Base-by-base conservation (phyloP, 352 stramenopile species). In the Globisporangium iwayamae region DNA sequence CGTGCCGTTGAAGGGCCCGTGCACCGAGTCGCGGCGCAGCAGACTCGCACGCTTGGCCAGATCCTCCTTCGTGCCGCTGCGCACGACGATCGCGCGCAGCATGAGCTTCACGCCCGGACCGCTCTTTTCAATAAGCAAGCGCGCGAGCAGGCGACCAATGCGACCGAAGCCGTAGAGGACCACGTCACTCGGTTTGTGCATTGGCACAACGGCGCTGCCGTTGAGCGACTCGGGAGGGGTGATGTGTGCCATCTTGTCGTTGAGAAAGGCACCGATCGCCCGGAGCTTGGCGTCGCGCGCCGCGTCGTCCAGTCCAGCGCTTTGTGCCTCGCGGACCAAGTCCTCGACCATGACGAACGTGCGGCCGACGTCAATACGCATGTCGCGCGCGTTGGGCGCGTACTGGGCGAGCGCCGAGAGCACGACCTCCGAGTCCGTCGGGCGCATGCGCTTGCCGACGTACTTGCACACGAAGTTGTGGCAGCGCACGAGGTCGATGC, bases 151-250 rank as follows among this genome's bases (percentile, higher is more conserved):
- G 14, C 89, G 83, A 34, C 89, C 89, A 41, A 96, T 96, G 39
- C 89, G 87, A n/a, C 87, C 89, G 54, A 96, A 96, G 18, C 89
- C 89, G 57, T 96, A 94, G 30, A 96, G 74, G 47, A 94, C 72
- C 34, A 96, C 86, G 67, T 94, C 83, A 56, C 79, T 85, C 32
- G 88, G 79, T 70, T 89, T 90, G 55, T 73, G 75, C 65, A 87
- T 76, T n/a, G 52, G 11, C 11, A 73, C 53, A 4, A 53, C 50
- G 3, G 47, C 32, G 43, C 43, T 43, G 47, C 53, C 54, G 7
- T 51, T 20, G 10, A 72, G 39, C 6, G 70, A 51, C 7, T 43
- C 8, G 1, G 69, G 25, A 1, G 69, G 60, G 8, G 68, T 67
- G 5, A 91, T 69, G 38, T 75, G 71, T 39, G 69, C 75, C 76